A percentile compares a stretch with the other conserved stretches of the same genome.
Conservation (phyloP, 2,329 filamentous ascomycete genomes). For the Cladosporium sp. region DNA sequence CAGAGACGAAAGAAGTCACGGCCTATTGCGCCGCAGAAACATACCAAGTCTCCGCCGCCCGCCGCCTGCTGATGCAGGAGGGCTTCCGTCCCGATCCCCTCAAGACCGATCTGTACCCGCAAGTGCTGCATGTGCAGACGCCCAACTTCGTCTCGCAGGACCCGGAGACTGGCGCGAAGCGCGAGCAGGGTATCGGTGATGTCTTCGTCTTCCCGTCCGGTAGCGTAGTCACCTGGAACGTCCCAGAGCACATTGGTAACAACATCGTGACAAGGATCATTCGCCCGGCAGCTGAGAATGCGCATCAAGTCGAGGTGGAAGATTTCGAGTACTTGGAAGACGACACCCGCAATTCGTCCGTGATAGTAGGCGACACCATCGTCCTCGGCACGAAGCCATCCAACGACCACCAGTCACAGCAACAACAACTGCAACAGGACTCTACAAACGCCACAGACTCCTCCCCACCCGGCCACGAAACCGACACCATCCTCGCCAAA, state of each 20-base stretch:
- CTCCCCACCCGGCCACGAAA: constrained; percentile 14
- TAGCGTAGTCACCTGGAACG: constrained; percentile 87
- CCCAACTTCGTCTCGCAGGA: constrained; percentile 40
- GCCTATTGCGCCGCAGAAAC: constrained; percentile 69
- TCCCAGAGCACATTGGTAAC: constrained; percentile 72
- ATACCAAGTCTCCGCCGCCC: constrained; percentile 61
- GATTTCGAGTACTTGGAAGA: constrained; percentile 87
- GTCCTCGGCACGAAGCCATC: constrained; percentile 72
- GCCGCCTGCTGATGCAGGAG: constrained; percentile 56
- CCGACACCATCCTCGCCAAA: constrained; percentile 76
- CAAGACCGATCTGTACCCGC: constrained; percentile 62
- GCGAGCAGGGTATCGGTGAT: constrained; percentile 59
- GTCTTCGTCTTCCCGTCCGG: constrained; percentile 96
- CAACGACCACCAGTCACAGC: constrained; percentile 16
- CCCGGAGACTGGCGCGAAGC: constrained; percentile 47
- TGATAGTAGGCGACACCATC: constrained; percentile 84
- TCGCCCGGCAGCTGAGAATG: constrained; percentile 71
- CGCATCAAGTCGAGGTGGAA: constrained; percentile 80
- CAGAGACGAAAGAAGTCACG: constrained; percentile 54
- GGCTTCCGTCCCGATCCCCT: constrained; percentile 65
- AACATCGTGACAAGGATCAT: constrained; percentile 71
- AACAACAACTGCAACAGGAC: neutral
- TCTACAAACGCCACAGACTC: constrained; percentile 4
- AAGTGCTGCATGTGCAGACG: constrained; percentile 62
- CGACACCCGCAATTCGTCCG: constrained; percentile 67